Base-by-base conservation (phyloP, 2,329 filamentous ascomycete genomes). In the Penicillium sp. region DNA sequence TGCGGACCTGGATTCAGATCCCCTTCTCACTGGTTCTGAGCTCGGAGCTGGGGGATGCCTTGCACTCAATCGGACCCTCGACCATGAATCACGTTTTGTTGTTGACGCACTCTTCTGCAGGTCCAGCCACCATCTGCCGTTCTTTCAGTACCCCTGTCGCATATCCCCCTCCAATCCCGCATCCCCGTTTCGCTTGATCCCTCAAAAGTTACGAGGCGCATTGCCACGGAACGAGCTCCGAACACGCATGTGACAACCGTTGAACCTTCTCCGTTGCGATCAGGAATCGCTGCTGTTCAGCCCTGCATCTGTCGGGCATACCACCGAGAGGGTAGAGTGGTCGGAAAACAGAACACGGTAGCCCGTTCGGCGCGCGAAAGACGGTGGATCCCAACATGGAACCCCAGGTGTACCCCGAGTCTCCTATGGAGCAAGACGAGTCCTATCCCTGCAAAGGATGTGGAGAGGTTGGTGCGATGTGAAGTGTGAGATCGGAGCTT, bases 361-460 rank as follows among this genome's bases (percentile, higher is more conserved):
- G n/a, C 52, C 18, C 7, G n/a, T 18, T 39, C 43, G 16, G 4
- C 38, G 40, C 43, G 40, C 21, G 27, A 38, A 44, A 47, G 8
- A 46, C 22, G 38, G 21, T 24, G 31, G 38, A 41, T 24, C 44
- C 42, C 47, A 55, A 27, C 29, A 83, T 84, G 82, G 81, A 84
- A 57, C 82, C 80, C 55, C 80, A 81, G 45, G 76, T 76, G 56
- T 81, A 80, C 63, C 76, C 81, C 56, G 83, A 86, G 59, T 83
- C 77, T 67, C 82, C 85, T 49, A 81, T 89, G 79, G 90, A 95
- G 56, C 82, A 83, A 59, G 91, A 95, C 66, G 92, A 96, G 56
- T 79, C 82, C 61, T 95, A 90, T 69, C 90, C 90, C 57, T 96
- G 92, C 80, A 96, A 95, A 79, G 91, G 90, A 55, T 96, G 92